A percentile compares a stretch with the other conserved stretches of the same genome.
phyloP scores from a whole-genome alignment of 768 basidiomycete species.

The Austroboletus eburneus region DNA sequence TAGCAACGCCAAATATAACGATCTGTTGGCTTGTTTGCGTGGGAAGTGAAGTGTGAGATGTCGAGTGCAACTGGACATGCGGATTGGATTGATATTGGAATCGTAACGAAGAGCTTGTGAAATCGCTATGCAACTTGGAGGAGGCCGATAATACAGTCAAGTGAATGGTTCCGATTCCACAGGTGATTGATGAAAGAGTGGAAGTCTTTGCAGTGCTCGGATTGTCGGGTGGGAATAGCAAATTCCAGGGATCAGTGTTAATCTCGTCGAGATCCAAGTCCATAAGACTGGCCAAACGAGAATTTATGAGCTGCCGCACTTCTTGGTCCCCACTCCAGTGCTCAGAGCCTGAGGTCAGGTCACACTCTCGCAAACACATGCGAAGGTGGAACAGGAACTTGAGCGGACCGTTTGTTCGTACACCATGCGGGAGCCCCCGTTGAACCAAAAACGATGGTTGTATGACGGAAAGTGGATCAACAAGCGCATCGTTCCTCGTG shows the following conservation, averaged over 20 bases:
- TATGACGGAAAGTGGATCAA: constrained; percentile 78
- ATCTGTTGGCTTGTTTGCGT: constrained; percentile 17
- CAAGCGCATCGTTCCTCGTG: constrained; percentile 46
- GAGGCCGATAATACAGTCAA: constrained; percentile 20
- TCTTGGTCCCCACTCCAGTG: constrained; percentile 25
- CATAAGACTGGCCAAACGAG: constrained; percentile 33
- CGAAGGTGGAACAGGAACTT: constrained; percentile 78
- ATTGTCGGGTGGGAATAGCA: constrained; percentile 17
- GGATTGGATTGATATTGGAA: constrained; percentile 21
- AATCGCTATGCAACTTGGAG: constrained; percentile 20
- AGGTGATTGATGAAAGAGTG: constrained; percentile 9
- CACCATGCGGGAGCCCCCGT: constrained; percentile 58
- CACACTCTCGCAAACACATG: constrained; percentile 44
- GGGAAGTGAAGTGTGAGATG: constrained; percentile 14
- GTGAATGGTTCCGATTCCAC: constrained; percentile 15
- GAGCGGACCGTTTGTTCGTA: constrained; percentile 70
- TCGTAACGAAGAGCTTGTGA: constrained; percentile 23
- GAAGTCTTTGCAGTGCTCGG: constrained; percentile 5
- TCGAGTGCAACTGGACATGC: constrained; percentile 7
- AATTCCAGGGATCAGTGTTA: constrained; percentile 18
- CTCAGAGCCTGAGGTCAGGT: constrained; percentile 12
- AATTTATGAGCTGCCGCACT: constrained; percentile 35
- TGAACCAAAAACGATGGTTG: constrained; percentile 84
- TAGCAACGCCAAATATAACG: constrained; percentile 35
- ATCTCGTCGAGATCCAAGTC: constrained; percentile 42